phyloP scores from a whole-genome alignment of 2,329 filamentous ascomycete species.

The Ophiognomonia clavigignenti-juglandacearum region DNA sequence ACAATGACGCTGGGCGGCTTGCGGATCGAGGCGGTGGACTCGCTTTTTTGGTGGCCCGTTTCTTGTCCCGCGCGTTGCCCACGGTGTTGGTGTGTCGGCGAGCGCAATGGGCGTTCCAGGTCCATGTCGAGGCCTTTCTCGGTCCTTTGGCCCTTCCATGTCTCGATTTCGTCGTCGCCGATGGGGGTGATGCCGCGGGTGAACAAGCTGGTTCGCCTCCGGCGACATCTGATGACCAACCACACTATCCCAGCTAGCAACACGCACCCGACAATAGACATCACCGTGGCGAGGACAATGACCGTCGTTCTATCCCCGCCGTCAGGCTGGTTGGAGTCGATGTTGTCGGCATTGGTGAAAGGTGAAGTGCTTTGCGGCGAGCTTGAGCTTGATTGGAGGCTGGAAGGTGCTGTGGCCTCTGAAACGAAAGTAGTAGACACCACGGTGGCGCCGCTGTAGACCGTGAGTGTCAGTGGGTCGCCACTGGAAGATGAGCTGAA shows the following conservation, averaged over 20 bases:
- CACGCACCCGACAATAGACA: constrained; percentile 41
- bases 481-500: background rate
- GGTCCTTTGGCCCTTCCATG: constrained; percentile 47
- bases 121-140: constrained; percentile 49
- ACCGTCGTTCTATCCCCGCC: constrained; percentile 35
- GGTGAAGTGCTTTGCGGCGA: background rate
- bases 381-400: background rate
- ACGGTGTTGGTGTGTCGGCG: constrained; percentile 28
- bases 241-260: constrained; percentile 32
- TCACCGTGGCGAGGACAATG: constrained; percentile 45
- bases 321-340: background rate
- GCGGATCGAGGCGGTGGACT: constrained; percentile 31
- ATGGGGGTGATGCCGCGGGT: constrained; percentile 56
- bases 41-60: constrained; percentile 27
- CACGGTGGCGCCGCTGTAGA: background rate
- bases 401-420: background rate
- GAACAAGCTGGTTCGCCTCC: constrained; percentile 37
- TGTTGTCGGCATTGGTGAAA: background rate
- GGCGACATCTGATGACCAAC: constrained; percentile 34
- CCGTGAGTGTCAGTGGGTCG: background rate
- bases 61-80: constrained; percentile 26
- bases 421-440: background rate
- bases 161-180: constrained; percentile 61
- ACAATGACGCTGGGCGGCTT: constrained; percentile 51
- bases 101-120: constrained; percentile 47